Percentiles rank a stretch among this genome's conserved stretches.
phyloP scores from a whole-genome alignment of 352 stramenopile genomes.

The Phytopythium delawarense region DNA sequence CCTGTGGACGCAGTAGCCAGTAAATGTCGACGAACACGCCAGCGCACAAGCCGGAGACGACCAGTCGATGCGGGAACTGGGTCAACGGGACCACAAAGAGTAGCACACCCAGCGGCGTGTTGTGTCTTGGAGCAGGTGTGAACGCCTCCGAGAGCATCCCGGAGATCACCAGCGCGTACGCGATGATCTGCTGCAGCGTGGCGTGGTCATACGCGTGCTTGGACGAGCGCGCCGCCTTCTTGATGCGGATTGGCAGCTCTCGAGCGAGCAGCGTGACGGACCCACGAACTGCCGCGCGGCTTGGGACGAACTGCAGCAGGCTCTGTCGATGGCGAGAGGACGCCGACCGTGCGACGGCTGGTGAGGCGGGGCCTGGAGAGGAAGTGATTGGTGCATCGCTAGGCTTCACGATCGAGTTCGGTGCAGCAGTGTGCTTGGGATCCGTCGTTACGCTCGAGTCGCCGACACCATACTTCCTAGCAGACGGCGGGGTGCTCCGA shows the following conservation, averaged over 20 bases:
- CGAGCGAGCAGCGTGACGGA: background rate
- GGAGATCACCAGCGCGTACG: constrained; percentile 49
- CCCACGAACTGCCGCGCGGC: background rate
- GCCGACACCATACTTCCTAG: constrained; percentile 22
- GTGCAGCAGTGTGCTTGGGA: background rate
- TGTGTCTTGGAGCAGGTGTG: constrained; percentile 64
- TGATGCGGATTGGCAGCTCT: background rate
- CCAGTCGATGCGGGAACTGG: constrained; percentile 40
- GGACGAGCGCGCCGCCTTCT: constrained; percentile 16
- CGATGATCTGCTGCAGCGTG: constrained; percentile 47
- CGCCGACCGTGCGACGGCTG: background rate
- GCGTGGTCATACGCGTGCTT: constrained; percentile 34
- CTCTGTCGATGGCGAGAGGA: background rate
- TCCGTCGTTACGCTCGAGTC: background rate
- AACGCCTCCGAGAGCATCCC: constrained; percentile 59
- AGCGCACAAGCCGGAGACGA: constrained; percentile 46
- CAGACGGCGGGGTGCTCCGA: constrained; percentile 8
- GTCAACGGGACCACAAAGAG: constrained; percentile 34
- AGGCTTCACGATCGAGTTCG: background rate
- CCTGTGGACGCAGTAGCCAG: constrained; percentile 66
- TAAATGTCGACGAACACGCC: constrained; percentile 46
- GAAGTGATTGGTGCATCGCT: background rate
- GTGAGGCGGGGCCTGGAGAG: background rate
- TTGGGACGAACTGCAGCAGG: constrained; percentile 2
- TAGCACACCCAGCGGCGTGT: constrained; percentile 55